Base-by-base conservation (phyloP, 208 protist genomes). In the Trypanosoma melophagium region DNA sequence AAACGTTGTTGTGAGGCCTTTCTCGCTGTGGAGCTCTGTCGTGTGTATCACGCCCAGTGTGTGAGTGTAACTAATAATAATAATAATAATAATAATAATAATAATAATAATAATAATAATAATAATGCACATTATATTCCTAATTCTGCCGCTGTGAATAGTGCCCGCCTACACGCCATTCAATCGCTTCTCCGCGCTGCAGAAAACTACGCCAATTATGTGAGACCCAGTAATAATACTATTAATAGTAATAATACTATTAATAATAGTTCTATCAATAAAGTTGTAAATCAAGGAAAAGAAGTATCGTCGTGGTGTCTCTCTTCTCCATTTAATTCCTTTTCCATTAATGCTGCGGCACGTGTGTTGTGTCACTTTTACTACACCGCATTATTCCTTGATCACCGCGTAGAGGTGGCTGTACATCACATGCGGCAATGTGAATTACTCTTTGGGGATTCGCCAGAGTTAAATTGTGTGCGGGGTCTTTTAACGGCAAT, bases 1-100 rank as follows among this genome's bases (percentile, higher is more conserved):
- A 19, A 47, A 9, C 60, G 66, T 40, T 79, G 68, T 42, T 89
- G 83, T 52, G 71, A 74, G 41, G 53, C 70, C 3, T 74, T 80
- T 50, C 52, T 89, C 1, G 59, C 58, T 9, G 66, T 74, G 55
- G 83, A 89, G 63, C 56, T 81, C 19, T 89, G 83, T 54, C 72
- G 71, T 16, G 68, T 85, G 41, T 77, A 85, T 58, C 76, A 80
- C 54, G 57, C 77, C 2, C 71, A 85, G 42, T 25, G 74, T 41
- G 55, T 64, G 41, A 81, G 21, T 24, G 14, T 21, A 9, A n/a
- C n/a, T n/a, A n/a, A n/a, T n/a, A n/a, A n/a, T n/a, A n/a, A n/a
- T n/a, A n/a, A n/a, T n/a, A n/a, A n/a, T n/a, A n/a, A n/a, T n/a
- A n/a, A n/a, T n/a, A n/a, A n/a, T n/a, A n/a, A n/a, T n/a, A n/a